Percentiles rank a stretch among this genome's conserved stretches.
Conservation (phyloP, 495 filamentous ascomycete genomes). For the Penicillium nucicola region DNA sequence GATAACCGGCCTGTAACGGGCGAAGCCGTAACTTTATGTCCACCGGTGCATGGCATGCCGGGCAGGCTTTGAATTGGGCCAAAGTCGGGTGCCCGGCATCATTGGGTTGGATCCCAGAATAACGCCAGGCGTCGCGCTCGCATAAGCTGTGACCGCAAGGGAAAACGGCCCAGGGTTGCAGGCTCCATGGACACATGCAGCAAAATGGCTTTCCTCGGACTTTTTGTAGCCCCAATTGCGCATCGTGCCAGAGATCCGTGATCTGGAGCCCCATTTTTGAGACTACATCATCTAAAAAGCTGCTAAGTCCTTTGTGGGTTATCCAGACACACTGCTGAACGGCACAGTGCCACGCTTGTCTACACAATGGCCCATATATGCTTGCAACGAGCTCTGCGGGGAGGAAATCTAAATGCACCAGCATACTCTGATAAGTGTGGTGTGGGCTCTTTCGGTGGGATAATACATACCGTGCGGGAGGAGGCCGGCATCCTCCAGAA, state of each 20-base stretch:
- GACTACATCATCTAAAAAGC: background rate
- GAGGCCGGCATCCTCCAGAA: background rate
- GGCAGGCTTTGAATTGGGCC: background rate
- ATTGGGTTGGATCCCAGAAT: background rate
- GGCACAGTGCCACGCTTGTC: background rate
- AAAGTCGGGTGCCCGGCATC: background rate
- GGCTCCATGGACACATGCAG: background rate
- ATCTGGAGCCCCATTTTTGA: background rate
- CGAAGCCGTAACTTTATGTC: background rate
- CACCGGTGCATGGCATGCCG: background rate
- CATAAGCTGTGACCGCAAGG: slow-evolving; percentile 2
- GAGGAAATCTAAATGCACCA: background rate
- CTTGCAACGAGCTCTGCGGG: background rate
- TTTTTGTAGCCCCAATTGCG: background rate
- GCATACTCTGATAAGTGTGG: background rate
- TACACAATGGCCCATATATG: slow-evolving; percentile 1
- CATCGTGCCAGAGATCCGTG: background rate
- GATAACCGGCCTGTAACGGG: background rate
- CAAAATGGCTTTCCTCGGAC: background rate
- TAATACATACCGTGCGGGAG: background rate
- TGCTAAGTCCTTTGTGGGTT: background rate
- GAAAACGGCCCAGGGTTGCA: background rate
- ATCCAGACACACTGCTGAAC: background rate
- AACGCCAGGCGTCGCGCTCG: slow-evolving; percentile 3
- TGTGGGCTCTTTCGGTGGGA: background rate